Conservation (phyloP, 1,284 basidiomycete genomes). For the Irpex lacteus region DNA sequence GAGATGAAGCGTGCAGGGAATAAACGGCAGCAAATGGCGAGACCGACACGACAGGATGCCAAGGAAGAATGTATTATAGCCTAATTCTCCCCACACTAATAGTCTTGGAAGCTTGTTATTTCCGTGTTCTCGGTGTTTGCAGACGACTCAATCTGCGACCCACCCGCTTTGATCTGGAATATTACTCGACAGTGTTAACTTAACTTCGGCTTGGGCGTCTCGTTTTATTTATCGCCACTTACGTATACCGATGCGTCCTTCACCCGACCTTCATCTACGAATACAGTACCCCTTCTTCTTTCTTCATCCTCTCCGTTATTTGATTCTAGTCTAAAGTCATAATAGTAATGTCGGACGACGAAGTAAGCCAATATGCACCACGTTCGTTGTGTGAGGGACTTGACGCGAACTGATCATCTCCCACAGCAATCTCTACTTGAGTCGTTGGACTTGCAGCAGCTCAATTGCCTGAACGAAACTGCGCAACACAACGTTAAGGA, state of each 20-base stretch:
- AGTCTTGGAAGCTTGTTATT: background rate
- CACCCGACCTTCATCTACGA: background rate
- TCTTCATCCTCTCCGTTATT: background rate
- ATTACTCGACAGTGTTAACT: background rate
- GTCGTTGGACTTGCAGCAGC: constrained; percentile 56
- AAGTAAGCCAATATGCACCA: background rate
- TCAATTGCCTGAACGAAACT: constrained; percentile 79
- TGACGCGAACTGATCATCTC: background rate
- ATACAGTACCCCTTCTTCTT: background rate
- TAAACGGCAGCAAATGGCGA: constrained; percentile 66
- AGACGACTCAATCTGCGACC: background rate
- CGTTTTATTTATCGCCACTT: background rate
- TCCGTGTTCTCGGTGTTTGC: background rate
- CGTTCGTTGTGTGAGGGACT: background rate
- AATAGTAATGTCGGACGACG: background rate
- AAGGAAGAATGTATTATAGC: constrained; percentile 89
- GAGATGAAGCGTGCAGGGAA: constrained; percentile 85
- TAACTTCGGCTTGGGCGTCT: background rate
- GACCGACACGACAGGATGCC: constrained; percentile 90
- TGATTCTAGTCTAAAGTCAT: background rate
- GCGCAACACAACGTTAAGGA: constrained; percentile 56
- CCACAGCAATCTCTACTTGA: constrained; percentile 49
- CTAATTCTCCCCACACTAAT: constrained; percentile 29
- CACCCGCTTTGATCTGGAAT: background rate
- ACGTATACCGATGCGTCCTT: background rate